These are phyloP conservation scores for Mollisiaceae sp. DNA, from an alignment of 2,329 filamentous ascomycete genomes.

Conservation along the genomic window DNA sequence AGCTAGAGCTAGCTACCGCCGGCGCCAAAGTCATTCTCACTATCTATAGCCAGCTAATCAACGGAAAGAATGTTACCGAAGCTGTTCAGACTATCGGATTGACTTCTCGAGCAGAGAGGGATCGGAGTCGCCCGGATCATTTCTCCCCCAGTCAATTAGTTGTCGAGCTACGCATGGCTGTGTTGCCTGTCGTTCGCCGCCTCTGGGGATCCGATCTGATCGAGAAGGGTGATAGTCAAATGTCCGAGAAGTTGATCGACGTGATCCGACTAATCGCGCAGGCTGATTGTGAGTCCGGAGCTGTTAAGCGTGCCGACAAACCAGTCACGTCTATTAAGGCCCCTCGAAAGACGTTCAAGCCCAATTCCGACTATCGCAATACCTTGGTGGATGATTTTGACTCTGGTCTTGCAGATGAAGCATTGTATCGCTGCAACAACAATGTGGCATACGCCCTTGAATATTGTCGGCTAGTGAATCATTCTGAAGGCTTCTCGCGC, in stretches of 20 bases:
- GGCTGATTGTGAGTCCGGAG: conserved; percentile 75
- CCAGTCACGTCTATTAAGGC: conserved; percentile 47
- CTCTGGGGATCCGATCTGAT: conserved; percentile 88
- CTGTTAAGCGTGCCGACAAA: conserved; percentile 66
- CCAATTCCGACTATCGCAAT: conserved; percentile 54
- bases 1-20: conserved; percentile 53
- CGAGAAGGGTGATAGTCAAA: conserved; percentile 77
- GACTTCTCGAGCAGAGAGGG: conserved; percentile 56
- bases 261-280: conserved; percentile 80
- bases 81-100: conserved; percentile 66
- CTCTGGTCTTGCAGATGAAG: conserved; percentile 73
- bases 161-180: conserved; percentile 80
- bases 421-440: conserved; percentile 81
- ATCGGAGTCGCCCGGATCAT: conserved; percentile 61
- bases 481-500: conserved; percentile 60
- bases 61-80: conserved; percentile 80
- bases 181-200: conserved; percentile 75
- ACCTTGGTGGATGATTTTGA: conserved; percentile 52
- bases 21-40: conserved; percentile 83
- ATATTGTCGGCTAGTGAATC: conserved; percentile 72
- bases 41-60: conserved; percentile 77
- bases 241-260: conserved; percentile 80
- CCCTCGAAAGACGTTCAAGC: conserved; percentile 54
- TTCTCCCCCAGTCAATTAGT: conserved; percentile 78
- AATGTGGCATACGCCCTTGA: conserved; percentile 64